Evolutionary conservation across 208 protist species (phyloP), one percentile per base, ranked within the genome.

Genomic region (Leishmania gerbilli): DNA sequence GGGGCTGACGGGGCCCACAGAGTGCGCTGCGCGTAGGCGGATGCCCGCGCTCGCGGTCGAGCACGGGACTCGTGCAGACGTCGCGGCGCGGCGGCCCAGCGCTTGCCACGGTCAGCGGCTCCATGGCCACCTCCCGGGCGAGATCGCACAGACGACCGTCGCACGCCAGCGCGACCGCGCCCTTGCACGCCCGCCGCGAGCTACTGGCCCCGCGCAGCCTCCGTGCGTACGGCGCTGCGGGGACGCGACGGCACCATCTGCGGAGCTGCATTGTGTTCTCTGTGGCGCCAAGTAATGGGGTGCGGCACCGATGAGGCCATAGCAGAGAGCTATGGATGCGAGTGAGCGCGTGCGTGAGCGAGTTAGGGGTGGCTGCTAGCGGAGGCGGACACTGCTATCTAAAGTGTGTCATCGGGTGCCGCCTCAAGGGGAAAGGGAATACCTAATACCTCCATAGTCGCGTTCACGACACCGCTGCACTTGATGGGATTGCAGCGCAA

Each of bases 391-490:
- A 86, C 76, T 92, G 87, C 60, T 89, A 83, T 1, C 80, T 82
- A 19, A 72, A 81, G 45, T 88, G 92, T 72, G 90, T 91, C 71
- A 88, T 92, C 24, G 89, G 47, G 58, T 95, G 93, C 88, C 85
- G 93, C 17, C 74, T 83, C 78, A 93, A 93, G 9, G 9, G 87
- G 84, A 24, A 87, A 86, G 27, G 85, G 79, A 60, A 92, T 90
- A 56, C 90, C 86, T 21, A 93, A 76, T 21, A 93, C 82, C 24
- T 88, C 87, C 84, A 93, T 88, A 21, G 84, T 89, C 1, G 88
- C 88, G 56, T 87, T 93, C 3, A 95, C 82, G 27, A 93, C 90
- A 19, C 88, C 88, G 74, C 87, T 93, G 85, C 93, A 95, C 76
- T 95, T 95, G 79, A 87, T 91, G 19, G 93, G 62, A 3, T 74